These are phyloP conservation scores for Thraustochytrium sp. DNA, from an alignment of 352 stramenopile genomes.

Conservation along the genomic window DNA sequence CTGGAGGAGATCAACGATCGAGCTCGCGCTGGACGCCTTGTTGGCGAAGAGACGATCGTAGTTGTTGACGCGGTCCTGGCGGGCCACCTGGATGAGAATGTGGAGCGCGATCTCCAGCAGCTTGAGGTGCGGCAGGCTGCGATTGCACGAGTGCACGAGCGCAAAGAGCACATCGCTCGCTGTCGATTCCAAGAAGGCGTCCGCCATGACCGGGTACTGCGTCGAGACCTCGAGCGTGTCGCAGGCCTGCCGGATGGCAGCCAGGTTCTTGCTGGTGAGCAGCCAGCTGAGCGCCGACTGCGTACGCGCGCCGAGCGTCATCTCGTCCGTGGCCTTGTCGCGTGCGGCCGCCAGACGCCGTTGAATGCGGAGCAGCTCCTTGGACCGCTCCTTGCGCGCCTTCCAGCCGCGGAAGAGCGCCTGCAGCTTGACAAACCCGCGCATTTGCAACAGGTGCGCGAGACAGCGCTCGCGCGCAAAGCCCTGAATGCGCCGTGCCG, in stretches of 20 bases:
- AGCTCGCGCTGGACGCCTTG: slow-evolving; percentile 63
- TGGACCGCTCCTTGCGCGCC: not conserved
- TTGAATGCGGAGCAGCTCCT: not conserved
- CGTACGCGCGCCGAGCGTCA: slow-evolving; percentile 33
- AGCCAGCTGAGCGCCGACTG: slow-evolving; percentile 43
- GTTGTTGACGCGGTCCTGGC: slow-evolving; percentile 56
- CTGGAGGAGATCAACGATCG: slow-evolving; percentile 86
- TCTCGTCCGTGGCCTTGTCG: not conserved
- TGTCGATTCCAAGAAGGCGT: slow-evolving; percentile 71
- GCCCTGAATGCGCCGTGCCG: not conserved
- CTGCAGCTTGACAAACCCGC: not conserved
- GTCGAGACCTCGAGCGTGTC: slow-evolving; percentile 84
- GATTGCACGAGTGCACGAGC: slow-evolving; percentile 84
- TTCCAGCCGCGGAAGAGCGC: slow-evolving; percentile 6
- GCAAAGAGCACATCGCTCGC: slow-evolving; percentile 81
- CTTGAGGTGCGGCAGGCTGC: slow-evolving; percentile 86
- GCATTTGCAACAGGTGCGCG: not conserved
- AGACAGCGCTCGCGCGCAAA: not conserved
- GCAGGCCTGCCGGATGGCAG: slow-evolving; percentile 82
- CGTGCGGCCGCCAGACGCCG: not conserved
- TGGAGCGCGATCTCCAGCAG: slow-evolving; percentile 76
- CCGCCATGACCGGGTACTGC: slow-evolving; percentile 79
- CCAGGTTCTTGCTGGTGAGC: slow-evolving; percentile 62
- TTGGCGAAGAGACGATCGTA: slow-evolving; percentile 56
- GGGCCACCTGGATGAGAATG: slow-evolving; percentile 75